Evolutionary conservation across 257 asterid species (phyloP), one percentile per base, ranked within the genome.

Genomic region (Handroanthus guayacan): DNA sequence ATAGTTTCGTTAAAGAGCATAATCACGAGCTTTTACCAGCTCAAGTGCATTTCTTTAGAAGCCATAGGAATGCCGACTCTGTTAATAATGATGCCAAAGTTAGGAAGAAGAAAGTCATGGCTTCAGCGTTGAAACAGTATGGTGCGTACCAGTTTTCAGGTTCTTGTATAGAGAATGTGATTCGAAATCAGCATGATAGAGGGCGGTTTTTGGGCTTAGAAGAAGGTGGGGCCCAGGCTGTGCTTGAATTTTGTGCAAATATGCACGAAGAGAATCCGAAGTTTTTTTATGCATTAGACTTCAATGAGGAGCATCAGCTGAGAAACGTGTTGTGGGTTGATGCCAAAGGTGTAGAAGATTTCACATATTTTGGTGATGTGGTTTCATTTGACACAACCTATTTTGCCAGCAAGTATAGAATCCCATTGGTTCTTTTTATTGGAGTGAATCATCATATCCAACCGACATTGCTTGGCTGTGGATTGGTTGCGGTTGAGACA

Each of bases 291-390:
- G 96, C 97, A 0, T 67, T 92, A 20, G 99, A 94, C 76, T 89
- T 94, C 51, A 94, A 90, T 18, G 98, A 92, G 75, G 97, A 86
- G 85, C 94, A 90, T 78, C 88, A 88, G 17, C 79, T 94, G 82
- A 92, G 99, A 70, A 92, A 92, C 71, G 92, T 94, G 84, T 89
- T 94, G 67, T 94, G 99, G 99, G 95, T 87, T 71, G 99, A 94
- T n/a, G 86, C 93, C 36, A 94, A 89, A 83, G 99, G 97, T 10
- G 82, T 88, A 75, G 91, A 90, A 39, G 97, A 89, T 72, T 94
- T 86, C 74, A 71, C 84, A 3, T 68, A 82, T 58, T 92, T 92
- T 71, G 86, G 91, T 9, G 96, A 94, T 67, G 96, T 87, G 72
- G 97, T 90, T 79, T 89, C 95, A 65, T 78, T 94, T 37, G 97